A percentile compares a stretch with the other conserved stretches of the same genome.
Conservation (phyloP, 257 asterid species). For the Ballota nigra region DNA sequence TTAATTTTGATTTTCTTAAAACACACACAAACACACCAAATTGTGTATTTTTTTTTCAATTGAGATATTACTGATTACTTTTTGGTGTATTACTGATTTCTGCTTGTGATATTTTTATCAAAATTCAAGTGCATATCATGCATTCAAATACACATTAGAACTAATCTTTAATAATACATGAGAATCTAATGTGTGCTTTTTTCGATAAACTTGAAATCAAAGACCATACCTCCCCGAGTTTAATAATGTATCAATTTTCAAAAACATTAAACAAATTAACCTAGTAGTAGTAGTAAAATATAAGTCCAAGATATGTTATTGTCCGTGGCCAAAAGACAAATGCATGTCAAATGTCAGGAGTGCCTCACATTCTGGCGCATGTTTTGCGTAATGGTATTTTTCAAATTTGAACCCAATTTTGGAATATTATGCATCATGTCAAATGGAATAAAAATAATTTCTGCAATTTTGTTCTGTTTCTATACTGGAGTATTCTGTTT, state of each 20-base stretch:
- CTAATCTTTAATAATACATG: too few relatives aligned
- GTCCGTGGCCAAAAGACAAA: constrained; percentile 19
- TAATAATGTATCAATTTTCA: background rate
- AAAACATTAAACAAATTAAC: background rate
- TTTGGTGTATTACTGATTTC: too few relatives aligned
- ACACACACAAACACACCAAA: too few relatives aligned
- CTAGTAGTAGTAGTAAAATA: background rate
- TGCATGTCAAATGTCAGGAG: constrained; percentile 24
- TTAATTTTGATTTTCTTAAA: too few relatives aligned
- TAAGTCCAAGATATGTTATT: background rate
- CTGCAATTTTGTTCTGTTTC: background rate
- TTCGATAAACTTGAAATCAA: background rate
- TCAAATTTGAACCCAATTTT: constrained; percentile 1
- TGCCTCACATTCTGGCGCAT: constrained; percentile 47
- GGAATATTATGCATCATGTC: background rate
- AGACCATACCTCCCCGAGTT: background rate
- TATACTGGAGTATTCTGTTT: background rate
- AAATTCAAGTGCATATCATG: too few relatives aligned
- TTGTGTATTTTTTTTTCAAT: too few relatives aligned
- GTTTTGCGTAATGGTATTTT: constrained; percentile 40
- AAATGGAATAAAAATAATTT: background rate
- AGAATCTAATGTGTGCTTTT: too few relatives aligned
- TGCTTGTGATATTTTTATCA: too few relatives aligned
- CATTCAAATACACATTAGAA: too few relatives aligned
- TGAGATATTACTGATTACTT: too few relatives aligned